Conservation (phyloP, 345 rosid species). For the Citrus inodora region DNA sequence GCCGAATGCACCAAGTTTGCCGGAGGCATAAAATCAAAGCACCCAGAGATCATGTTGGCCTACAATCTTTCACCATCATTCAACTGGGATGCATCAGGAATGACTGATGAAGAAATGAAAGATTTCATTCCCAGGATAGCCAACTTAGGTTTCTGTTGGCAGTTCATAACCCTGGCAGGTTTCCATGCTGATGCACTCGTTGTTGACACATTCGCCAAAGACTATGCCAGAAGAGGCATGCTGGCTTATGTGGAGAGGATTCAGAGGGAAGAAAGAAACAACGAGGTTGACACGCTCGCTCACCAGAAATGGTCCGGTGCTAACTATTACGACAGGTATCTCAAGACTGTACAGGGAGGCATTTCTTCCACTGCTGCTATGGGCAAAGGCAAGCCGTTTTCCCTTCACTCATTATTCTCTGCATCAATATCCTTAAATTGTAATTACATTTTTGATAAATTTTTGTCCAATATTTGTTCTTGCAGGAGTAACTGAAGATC, state of each 20-base stretch:
- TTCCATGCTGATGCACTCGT: slow-evolving; percentile 95
- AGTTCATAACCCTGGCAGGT: slow-evolving; percentile 90
- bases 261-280: slow-evolving; percentile 90
- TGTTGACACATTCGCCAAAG: slow-evolving; percentile 75
- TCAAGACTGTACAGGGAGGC: slow-evolving; percentile 92
- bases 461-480: not conserved
- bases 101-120: slow-evolving; percentile 77
- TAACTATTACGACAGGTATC: slow-evolving; percentile 81
- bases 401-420: not conserved
- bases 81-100: slow-evolving; percentile 95
- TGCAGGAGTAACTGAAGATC: slow-evolving; percentile 93
- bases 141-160: slow-evolving; percentile 84
- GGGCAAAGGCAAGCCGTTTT: slow-evolving; percentile 71
- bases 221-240: slow-evolving; percentile 85
- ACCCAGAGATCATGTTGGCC: slow-evolving; percentile 82
- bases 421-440: not conserved
- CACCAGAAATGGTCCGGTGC: slow-evolving; percentile 99
- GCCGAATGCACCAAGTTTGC: slow-evolving; percentile 76
- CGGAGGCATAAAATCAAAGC: slow-evolving; percentile 59
- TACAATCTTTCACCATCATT: slow-evolving; percentile 94
- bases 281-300: slow-evolving; percentile 90
- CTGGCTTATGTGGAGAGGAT: slow-evolving; percentile 94
- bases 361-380: slow-evolving; percentile 96
- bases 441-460: not conserved
- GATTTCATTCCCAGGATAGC: slow-evolving; percentile 89